phyloP scores from a whole-genome alignment of 208 protist species.

The Crithidia acanthocephali region DNA sequence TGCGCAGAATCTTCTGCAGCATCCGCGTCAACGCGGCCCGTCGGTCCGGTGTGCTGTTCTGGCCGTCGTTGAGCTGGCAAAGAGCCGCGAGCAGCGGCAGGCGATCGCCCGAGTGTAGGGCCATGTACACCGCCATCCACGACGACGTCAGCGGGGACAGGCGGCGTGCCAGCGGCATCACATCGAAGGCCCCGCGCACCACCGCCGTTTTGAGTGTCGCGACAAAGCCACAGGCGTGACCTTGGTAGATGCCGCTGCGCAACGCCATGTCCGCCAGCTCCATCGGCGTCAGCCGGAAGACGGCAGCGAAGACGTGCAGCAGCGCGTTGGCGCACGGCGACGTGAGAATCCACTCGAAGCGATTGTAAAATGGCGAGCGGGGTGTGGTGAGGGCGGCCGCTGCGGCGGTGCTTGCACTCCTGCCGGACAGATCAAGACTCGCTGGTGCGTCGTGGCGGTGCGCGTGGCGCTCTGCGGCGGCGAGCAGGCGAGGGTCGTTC shows the following conservation, averaged over 20 bases:
- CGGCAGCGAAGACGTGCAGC: slow-evolving; percentile 66
- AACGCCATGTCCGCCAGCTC: slow-evolving; percentile 68
- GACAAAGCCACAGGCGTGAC: slow-evolving; percentile 50
- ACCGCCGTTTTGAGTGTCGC: slow-evolving; percentile 44
- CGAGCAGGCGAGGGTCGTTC: slow-evolving; percentile 17
- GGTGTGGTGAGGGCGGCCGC: slow-evolving; percentile 33
- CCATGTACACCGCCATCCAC: slow-evolving; percentile 72
- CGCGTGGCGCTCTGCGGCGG: slow-evolving; percentile 28
- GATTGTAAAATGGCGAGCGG: slow-evolving; percentile 40
- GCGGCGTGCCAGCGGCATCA: slow-evolving; percentile 71
- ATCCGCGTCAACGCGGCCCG: slow-evolving; percentile 37
- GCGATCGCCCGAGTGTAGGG: slow-evolving; percentile 73
- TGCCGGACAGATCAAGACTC: not conserved
- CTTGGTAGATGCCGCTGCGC: slow-evolving; percentile 73
- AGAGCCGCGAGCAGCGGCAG: slow-evolving; percentile 63
- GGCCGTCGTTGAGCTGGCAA: slow-evolving; percentile 47
- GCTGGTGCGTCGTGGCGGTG: slow-evolving; percentile 19
- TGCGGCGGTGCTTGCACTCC: not conserved
- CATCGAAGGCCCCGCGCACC: slow-evolving; percentile 47
- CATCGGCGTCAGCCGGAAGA: slow-evolving; percentile 63
- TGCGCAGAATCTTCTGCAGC: slow-evolving; percentile 63
- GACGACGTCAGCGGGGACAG: slow-evolving; percentile 61
- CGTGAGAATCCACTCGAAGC: slow-evolving; percentile 51
- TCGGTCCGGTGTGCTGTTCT: slow-evolving; percentile 49
- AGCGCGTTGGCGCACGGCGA: slow-evolving; percentile 82